Conservation (phyloP, 345 rosid species). For the Populus ilicifolia region DNA sequence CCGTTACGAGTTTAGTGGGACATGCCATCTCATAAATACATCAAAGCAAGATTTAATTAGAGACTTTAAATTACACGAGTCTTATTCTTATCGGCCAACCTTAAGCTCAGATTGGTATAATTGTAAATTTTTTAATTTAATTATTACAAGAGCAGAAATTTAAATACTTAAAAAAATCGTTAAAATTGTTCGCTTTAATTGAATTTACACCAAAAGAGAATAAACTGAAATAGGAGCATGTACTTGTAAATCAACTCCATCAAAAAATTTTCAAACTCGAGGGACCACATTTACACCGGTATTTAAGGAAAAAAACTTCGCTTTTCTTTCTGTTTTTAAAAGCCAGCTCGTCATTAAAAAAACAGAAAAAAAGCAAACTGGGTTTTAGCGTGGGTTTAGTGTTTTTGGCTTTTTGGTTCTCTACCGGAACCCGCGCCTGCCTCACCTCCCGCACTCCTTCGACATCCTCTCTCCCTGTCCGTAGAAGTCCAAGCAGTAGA, state of each 20-base stretch:
- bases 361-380: background rate
- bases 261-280: background rate
- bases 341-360: background rate
- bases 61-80: too few relatives aligned
- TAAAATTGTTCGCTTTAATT: too few relatives aligned
- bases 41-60: too few relatives aligned
- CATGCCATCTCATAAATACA: too few relatives aligned
- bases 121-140: too few relatives aligned
- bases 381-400: background rate
- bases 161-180: too few relatives aligned
- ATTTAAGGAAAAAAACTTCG: too few relatives aligned
- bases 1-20: too few relatives aligned
- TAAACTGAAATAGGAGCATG: background rate
- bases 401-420: background rate
- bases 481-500: background rate
- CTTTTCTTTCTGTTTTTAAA: too few relatives aligned
- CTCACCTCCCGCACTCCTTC: background rate
- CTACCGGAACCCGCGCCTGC: background rate
- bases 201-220: background rate
- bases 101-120: too few relatives aligned
- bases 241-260: background rate
- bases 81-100: too few relatives aligned
- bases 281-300: background rate
- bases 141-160: too few relatives aligned
- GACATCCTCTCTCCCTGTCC: background rate